Conservation (phyloP, 2,329 filamentous ascomycete genomes). For the Fusarium albosuccineum region DNA sequence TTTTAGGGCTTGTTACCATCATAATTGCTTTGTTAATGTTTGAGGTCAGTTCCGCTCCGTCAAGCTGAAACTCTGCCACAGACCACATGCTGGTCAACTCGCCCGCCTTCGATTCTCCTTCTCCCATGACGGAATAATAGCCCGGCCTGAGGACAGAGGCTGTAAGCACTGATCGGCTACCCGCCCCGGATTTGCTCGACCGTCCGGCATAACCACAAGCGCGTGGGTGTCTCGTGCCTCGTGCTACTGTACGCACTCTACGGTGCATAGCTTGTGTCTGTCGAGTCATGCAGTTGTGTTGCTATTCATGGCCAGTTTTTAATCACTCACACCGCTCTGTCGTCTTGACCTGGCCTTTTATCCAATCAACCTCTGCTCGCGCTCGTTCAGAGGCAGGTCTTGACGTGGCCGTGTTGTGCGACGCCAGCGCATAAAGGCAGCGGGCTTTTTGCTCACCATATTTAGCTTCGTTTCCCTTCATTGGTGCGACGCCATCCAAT, state of each 20-base stretch:
- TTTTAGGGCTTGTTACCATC: neutral
- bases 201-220: neutral
- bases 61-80: conserved; percentile 33
- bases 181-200: conserved; percentile 43
- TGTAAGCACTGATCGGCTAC: conserved; percentile 43
- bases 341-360: conserved; percentile 1
- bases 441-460: conserved; percentile 7
- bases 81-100: conserved; percentile 24
- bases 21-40: conserved; percentile 6
- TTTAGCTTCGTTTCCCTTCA: conserved; percentile 21
- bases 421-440: conserved; percentile 24
- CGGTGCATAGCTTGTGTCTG: conserved; percentile 32
- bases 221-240: conserved; percentile 16
- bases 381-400: conserved; percentile 6
- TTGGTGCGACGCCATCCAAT: conserved; percentile 19
- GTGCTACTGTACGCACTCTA: conserved; percentile 35
- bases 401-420: conserved; percentile 37
- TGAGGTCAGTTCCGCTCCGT: conserved; percentile 7
- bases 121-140: neutral
- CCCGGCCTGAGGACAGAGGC: neutral
- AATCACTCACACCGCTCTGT: conserved; percentile 23
- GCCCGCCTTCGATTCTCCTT: conserved; percentile 4
- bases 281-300: conserved; percentile 16
- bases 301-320: conserved; percentile 2
- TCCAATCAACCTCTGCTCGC: conserved; percentile 8